phyloP scores from a whole-genome alignment of 169 alveolate genomes.

The Plasmodium gonderi region DNA sequence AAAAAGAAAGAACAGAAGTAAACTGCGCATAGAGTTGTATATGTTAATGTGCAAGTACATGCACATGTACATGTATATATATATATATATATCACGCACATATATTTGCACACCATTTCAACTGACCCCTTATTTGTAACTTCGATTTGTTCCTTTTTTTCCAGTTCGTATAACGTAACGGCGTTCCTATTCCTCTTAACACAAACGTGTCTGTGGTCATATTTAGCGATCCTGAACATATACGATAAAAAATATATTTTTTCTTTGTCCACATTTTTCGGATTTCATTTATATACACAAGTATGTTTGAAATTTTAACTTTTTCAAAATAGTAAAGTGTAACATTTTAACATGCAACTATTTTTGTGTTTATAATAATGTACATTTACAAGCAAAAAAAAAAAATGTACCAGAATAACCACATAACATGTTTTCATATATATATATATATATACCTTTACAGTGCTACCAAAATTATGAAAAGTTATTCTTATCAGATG shows the following conservation, averaged over 20 bases:
- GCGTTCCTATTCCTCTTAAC: slow-evolving; percentile 53
- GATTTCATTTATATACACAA: slow-evolving; percentile 68
- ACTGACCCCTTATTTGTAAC: not conserved
- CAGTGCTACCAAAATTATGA: slow-evolving; percentile 63
- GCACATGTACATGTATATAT: not conserved
- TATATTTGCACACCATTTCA: not conserved
- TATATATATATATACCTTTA: not conserved
- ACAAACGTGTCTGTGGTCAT: slow-evolving; percentile 69
- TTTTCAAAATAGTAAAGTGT: not conserved
- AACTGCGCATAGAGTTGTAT: too few species aligned
- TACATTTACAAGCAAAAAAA: not conserved
- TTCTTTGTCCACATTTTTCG: slow-evolving; percentile 54
- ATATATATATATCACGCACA: not conserved
- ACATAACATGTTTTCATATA: not conserved
- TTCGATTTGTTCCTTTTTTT: not conserved
- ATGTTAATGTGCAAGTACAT: not conserved
- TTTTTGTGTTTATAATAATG: not conserved
- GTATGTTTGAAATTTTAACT: slow-evolving; percentile 6
- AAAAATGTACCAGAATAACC: not conserved
- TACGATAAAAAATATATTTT: slow-evolving; percentile 55
- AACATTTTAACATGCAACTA: not conserved
- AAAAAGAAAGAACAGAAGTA: not conserved
- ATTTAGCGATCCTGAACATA: slow-evolving; percentile 59
- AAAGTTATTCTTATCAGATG: slow-evolving; percentile 50
- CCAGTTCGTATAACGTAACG: slow-evolving; percentile 60